These are phyloP conservation scores for Ogataea kodamae DNA, from an alignment of 805 yeast genomes.

Conservation along the genomic window DNA sequence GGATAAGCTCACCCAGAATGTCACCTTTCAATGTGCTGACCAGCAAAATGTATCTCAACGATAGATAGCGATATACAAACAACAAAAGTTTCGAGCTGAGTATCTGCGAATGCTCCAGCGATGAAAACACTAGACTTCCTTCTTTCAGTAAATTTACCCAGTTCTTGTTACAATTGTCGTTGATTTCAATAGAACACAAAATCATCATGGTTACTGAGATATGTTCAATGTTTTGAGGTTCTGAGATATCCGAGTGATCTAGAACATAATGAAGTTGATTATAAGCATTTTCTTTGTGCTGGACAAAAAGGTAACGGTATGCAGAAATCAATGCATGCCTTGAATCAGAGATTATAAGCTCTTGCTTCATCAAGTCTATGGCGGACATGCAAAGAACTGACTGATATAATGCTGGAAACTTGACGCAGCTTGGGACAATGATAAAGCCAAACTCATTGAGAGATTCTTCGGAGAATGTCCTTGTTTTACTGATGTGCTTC, in stretches of 20 bases:
- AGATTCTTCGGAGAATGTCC: conserved; percentile 22
- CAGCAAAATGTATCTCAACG: conserved; percentile 30
- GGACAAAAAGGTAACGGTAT: conserved; percentile 14
- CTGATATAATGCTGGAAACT: conserved; percentile 25
- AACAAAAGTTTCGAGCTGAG: conserved; percentile 22
- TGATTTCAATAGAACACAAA: conserved; percentile 32
- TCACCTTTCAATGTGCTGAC: conserved; percentile 25
- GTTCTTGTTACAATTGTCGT: conserved; percentile 26
- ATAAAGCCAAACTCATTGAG: conserved; percentile 28
- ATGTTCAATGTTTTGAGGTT: conserved; percentile 26
- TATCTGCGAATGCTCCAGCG: conserved; percentile 21
- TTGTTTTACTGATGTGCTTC: conserved; percentile 22
- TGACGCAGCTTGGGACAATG: conserved; percentile 27
- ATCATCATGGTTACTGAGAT: conserved; percentile 29
- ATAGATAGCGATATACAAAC: conserved; percentile 33
- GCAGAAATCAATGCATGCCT: conserved; percentile 2
- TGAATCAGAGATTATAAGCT: conserved; percentile 6
- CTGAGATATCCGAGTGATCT: conserved; percentile 23
- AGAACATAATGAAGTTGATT: conserved; percentile 27
- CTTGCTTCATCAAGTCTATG: conserved; percentile 24
- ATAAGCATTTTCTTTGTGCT: conserved; percentile 31
- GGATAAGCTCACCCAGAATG: conserved; percentile 16
- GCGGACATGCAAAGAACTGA: conserved; percentile 28
- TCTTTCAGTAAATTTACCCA: conserved; percentile 34
- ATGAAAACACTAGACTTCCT: conserved; percentile 29